These are phyloP conservation scores for Auricularia sp. DNA, from an alignment of 768 basidiomycete species.

Conservation along the genomic window DNA sequence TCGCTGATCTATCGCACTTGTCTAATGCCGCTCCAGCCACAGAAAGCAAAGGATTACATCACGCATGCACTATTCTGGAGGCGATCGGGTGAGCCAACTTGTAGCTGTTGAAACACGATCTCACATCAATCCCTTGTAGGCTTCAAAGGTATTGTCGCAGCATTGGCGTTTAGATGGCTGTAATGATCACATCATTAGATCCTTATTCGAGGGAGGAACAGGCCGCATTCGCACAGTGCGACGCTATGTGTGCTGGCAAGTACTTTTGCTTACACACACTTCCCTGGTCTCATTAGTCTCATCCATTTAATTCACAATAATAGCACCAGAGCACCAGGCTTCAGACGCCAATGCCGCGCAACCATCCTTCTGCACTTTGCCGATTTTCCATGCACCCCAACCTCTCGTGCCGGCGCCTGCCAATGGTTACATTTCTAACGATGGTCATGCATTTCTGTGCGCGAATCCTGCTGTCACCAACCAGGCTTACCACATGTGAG, in stretches of 20 bases:
- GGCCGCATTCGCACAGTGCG: conserved; percentile 40
- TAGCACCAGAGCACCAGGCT: conserved; percentile 43
- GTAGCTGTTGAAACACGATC: neutral
- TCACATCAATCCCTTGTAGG: conserved; percentile 22
- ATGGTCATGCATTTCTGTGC: conserved; percentile 48
- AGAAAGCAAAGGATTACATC: conserved; percentile 41
- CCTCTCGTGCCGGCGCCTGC: conserved; percentile 13
- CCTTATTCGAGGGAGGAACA: conserved; percentile 52
- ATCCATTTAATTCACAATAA: neutral
- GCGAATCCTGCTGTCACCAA: conserved; percentile 42
- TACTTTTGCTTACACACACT: neutral
- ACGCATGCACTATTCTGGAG: conserved; percentile 49
- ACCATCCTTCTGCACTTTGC: conserved; percentile 45
- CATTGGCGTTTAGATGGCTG: neutral
- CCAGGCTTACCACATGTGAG: conserved; percentile 54
- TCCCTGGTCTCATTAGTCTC: neutral
- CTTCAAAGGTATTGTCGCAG: conserved; percentile 35
- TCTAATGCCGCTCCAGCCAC: conserved; percentile 16
- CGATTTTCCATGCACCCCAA: conserved; percentile 39
- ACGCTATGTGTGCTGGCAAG: neutral
- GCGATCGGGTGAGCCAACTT: conserved; percentile 37
- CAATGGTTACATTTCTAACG: conserved; percentile 40
- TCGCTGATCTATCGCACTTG: neutral
- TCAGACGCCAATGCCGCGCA: conserved; percentile 29
- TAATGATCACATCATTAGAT: conserved; percentile 23